Evolutionary conservation across 192 early-diverging fungal species (phyloP).

Genomic region (Blastocladiella britannica): DNA sequence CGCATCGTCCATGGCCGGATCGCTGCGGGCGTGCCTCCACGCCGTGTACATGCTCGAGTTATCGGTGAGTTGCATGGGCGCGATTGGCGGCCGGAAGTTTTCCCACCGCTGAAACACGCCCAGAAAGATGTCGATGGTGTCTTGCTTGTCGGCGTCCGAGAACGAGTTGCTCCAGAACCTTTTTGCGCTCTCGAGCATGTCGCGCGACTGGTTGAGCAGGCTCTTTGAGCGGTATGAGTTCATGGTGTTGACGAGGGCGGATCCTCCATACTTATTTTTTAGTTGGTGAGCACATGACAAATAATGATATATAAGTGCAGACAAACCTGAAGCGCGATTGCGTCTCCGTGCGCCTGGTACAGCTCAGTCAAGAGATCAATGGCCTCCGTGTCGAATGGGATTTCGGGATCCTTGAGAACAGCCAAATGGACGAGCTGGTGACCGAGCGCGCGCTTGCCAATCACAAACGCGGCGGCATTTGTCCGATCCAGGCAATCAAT

Average conservation of each 20-base stretch:
- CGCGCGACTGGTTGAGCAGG: conserved; percentile 83
- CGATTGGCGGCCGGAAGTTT: too few species aligned
- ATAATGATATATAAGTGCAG: too few species aligned
- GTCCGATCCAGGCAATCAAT: conserved; percentile 97
- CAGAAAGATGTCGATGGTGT: conserved; percentile 79
- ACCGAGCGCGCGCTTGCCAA: conserved; percentile 81
- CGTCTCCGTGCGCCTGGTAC: conserved; percentile 96
- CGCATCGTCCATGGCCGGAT: too few species aligned
- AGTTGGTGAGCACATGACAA: neutral
- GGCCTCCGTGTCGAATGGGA: conserved; percentile 84
- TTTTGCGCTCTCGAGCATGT: conserved; percentile 83
- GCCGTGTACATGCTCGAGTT: too few species aligned
- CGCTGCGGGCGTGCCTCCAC: too few species aligned
- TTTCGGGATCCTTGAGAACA: conserved; percentile 45
- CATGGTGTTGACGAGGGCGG: conserved; percentile 94
- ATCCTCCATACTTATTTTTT: conserved; percentile 93
- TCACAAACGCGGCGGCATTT: conserved; percentile 88
- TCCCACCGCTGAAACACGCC: conserved; percentile 32
- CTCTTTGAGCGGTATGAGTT: conserved; percentile 90
- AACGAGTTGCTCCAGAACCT: conserved; percentile 90
- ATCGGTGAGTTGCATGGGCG: too few species aligned
- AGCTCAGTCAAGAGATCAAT: conserved; percentile 83
- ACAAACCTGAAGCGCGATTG: conserved; percentile 70
- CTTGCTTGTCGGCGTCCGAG: conserved; percentile 89
- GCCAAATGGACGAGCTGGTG: conserved; percentile 73